Evolutionary conservation across 208 protist species (phyloP), one percentile per base, ranked within the genome.

Genomic region (Porcisia hertigi): DNA sequence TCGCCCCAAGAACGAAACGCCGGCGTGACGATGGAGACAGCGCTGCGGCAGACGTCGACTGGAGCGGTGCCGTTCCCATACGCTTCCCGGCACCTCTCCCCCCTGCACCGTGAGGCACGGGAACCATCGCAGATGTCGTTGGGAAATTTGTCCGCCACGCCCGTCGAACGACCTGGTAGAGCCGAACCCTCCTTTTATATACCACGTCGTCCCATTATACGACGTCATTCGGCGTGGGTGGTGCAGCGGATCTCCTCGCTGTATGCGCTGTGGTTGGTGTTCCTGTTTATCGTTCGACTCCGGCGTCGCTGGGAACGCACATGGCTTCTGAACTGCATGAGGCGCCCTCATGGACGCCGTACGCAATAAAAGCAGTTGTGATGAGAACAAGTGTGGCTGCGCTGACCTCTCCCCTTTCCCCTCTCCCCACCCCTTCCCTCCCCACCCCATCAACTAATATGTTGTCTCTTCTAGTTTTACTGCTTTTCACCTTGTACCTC

Each of bases 211-310:
- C 39, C 69, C 3, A 3, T 34, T 36, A 36, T 62, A 36, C 69
- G 39, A 20, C 55, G 69, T 25, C 54, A 25, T 6, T 73, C 69
- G 1, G 34, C 69, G 23, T 63, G 69, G 55, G 30, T 49, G 20
- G 47, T 43, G 69, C 55, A 52, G 36, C 49, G 16, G 18, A n/a
- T 45, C 16, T 30, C 5, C 41, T 59, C 30, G 5, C 52, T 73
- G 18, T 52, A 20, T 41, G 69, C 49, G 30, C 8, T 43, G 69
- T 53, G 52, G 20, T 41, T 58, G 53, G 69, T 20, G 6, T 45
- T 80, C n/a, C 36, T 69, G 14, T 80, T 80, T 64, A 60, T 60
- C 20, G 60, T 64, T 16, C 60, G 70, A 34, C 76, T 80, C 7
- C 34, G 76, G 25, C 55, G 76, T 9, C 69, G 76, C 53, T 9